Percentiles rank a stretch among this genome's conserved stretches.
phyloP scores from a whole-genome alignment of 1,139 yeast species.

The Candida sp. region DNA sequence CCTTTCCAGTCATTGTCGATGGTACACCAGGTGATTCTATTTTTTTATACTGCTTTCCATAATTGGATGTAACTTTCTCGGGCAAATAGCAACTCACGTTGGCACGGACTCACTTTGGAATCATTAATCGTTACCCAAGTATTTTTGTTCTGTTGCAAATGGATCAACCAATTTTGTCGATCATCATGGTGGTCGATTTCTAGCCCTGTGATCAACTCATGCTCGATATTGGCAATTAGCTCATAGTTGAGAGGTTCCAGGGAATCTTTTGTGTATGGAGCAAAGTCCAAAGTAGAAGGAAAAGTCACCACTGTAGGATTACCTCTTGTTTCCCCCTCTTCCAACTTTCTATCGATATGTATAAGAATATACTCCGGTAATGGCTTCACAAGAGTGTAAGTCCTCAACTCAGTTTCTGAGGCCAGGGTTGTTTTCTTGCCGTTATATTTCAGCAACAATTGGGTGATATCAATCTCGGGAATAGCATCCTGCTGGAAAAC shows the following conservation, averaged over 20 bases:
- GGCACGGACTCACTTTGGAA: slow-evolving; percentile 41
- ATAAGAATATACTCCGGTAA: slow-evolving; percentile 55
- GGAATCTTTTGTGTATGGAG: slow-evolving; percentile 20
- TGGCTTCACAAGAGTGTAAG: slow-evolving; percentile 34
- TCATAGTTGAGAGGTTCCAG: slow-evolving; percentile 29
- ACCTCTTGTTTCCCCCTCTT: slow-evolving; percentile 28
- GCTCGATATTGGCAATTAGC: slow-evolving; percentile 50
- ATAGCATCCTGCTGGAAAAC: slow-evolving; percentile 41
- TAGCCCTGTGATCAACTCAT: slow-evolving; percentile 25
- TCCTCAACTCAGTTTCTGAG: slow-evolving; percentile 19
- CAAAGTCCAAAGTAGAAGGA: slow-evolving; percentile 43
- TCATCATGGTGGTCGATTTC: slow-evolving; percentile 22
- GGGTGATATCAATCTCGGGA: slow-evolving; percentile 50
- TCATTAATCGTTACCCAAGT: slow-evolving; percentile 62
- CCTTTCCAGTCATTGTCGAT: slow-evolving; percentile 60
- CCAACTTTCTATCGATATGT: slow-evolving; percentile 52
- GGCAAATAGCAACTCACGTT: slow-evolving; percentile 59
- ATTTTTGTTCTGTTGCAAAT: slow-evolving; percentile 34
- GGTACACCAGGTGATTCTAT: slow-evolving; percentile 51
- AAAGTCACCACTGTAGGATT: slow-evolving; percentile 68
- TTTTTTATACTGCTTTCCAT: slow-evolving; percentile 45
- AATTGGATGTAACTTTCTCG: slow-evolving; percentile 64
- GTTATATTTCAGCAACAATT: slow-evolving; percentile 46
- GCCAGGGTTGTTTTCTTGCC: slow-evolving; percentile 18
- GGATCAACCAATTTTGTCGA: slow-evolving; percentile 48